Evolutionary conservation across 2,329 filamentous ascomycete genomes (phyloP).

Genomic region (Ophiostoma sp.): DNA sequence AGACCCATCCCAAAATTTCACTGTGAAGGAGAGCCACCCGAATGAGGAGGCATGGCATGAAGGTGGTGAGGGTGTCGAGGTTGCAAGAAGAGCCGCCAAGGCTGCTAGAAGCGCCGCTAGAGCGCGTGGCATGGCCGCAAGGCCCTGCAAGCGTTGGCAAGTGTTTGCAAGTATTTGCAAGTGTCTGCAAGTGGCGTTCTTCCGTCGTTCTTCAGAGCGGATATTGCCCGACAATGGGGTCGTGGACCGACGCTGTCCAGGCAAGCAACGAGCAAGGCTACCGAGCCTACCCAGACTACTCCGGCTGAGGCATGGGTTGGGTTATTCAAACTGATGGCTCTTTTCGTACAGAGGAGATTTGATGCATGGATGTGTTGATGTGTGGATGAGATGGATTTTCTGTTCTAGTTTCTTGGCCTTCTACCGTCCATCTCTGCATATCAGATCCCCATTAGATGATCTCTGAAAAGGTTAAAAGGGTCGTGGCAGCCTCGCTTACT

Average conservation of each 20-base stretch:
- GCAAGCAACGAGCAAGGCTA: too few species aligned
- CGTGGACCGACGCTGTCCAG: not conserved
- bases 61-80: not conserved
- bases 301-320: too few species aligned
- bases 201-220: not conserved
- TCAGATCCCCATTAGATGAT: not conserved
- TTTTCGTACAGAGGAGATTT: too few species aligned
- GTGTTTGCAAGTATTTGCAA: not conserved
- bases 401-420: too few species aligned
- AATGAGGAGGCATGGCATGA: not conserved
- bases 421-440: not conserved
- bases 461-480: not conserved
- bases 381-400: too few species aligned
- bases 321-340: not conserved
- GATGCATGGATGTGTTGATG: too few species aligned
- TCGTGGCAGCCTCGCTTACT: not conserved
- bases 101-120: not conserved
- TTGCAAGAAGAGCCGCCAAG: not conserved
- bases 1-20: not conserved
- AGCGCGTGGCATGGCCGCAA: not conserved
- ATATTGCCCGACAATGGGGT: slow-evolving; percentile 4
- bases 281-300: too few species aligned
- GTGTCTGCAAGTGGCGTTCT: not conserved
- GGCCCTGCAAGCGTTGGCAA: not conserved
- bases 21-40: not conserved